These are phyloP conservation scores for Phaeotremella skinneri DNA, from an alignment of 768 basidiomycete species.

Conservation along the genomic window DNA sequence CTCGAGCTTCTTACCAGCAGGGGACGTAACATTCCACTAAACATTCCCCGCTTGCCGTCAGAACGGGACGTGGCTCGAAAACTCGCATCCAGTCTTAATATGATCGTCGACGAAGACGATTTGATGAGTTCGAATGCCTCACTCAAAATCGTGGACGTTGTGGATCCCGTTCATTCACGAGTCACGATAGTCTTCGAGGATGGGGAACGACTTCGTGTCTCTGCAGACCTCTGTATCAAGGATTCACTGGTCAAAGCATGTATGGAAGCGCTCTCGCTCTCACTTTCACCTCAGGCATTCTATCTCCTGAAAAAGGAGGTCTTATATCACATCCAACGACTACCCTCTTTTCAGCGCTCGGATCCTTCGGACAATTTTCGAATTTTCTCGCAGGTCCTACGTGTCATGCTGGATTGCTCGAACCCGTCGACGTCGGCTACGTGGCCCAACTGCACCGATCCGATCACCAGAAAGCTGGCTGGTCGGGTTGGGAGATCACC, in stretches of 20 bases:
- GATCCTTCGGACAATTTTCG: conserved; percentile 10
- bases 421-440: not conserved
- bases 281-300: conserved; percentile 60
- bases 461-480: conserved; percentile 29
- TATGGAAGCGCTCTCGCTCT: conserved; percentile 64
- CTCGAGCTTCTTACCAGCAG: conserved; percentile 67
- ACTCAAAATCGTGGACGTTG: conserved; percentile 54
- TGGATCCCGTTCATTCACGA: conserved; percentile 58
- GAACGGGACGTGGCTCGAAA: conserved; percentile 27
- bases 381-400: conserved; percentile 12
- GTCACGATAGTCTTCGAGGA: conserved; percentile 61
- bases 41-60: conserved; percentile 10
- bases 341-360: not conserved
- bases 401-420: conserved; percentile 15
- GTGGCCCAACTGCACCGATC: conserved; percentile 12
- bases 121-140: conserved; percentile 3
- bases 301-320: conserved; percentile 62
- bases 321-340: not conserved
- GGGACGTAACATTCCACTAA: conserved; percentile 48
- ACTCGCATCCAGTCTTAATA: conserved; percentile 28
- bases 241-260: conserved; percentile 62
- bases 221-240: conserved; percentile 61
- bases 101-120: conserved; percentile 24
- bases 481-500: not conserved
- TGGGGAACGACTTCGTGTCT: conserved; percentile 56